Conservation (phyloP, 352 stramenopile genomes). For the Phytophthora nicotianae region DNA sequence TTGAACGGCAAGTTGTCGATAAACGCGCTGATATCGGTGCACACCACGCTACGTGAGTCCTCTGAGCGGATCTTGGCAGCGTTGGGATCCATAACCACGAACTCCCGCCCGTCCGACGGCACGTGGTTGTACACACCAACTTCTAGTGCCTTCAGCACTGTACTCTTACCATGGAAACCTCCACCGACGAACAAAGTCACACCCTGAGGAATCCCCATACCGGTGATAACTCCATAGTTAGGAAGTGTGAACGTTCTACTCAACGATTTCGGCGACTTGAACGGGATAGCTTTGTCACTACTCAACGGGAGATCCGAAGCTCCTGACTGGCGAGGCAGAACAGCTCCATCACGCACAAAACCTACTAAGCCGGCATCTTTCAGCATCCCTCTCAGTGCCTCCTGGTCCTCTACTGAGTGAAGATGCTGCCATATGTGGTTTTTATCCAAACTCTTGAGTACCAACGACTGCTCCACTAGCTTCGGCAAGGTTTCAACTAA, state of each 20-base stretch:
- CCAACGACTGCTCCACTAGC: constrained; percentile 82
- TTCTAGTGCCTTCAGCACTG: constrained; percentile 94
- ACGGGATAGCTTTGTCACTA: constrained; percentile 66
- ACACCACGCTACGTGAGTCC: constrained; percentile 92
- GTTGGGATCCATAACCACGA: constrained; percentile 87
- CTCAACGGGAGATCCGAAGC: constrained; percentile 62
- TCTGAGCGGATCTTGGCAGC: constrained; percentile 96
- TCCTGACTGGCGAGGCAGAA: constrained; percentile 89
- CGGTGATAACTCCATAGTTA: constrained; percentile 81
- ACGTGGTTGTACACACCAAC: constrained; percentile 97
- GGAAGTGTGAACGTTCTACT: constrained; percentile 88
- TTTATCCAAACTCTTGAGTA: constrained; percentile 76
- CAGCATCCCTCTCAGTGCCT: constrained; percentile 87
- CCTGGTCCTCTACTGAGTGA: constrained; percentile 93
- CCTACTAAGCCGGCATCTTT: constrained; percentile 82
- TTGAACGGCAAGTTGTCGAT: constrained; percentile 97
- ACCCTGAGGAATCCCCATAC: constrained; percentile 94
- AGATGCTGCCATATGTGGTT: constrained; percentile 86
- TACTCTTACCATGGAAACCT: constrained; percentile 98
- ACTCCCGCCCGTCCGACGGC: constrained; percentile 94
- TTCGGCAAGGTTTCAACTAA: constrained; percentile 89
- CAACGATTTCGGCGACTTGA: constrained; percentile 85
- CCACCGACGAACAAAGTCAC: constrained; percentile 97
- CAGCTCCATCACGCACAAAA: constrained; percentile 93
- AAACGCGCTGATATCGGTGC: constrained; percentile 95